phyloP scores from a whole-genome alignment of 768 basidiomycete genomes.

The Serendipita sp. region DNA sequence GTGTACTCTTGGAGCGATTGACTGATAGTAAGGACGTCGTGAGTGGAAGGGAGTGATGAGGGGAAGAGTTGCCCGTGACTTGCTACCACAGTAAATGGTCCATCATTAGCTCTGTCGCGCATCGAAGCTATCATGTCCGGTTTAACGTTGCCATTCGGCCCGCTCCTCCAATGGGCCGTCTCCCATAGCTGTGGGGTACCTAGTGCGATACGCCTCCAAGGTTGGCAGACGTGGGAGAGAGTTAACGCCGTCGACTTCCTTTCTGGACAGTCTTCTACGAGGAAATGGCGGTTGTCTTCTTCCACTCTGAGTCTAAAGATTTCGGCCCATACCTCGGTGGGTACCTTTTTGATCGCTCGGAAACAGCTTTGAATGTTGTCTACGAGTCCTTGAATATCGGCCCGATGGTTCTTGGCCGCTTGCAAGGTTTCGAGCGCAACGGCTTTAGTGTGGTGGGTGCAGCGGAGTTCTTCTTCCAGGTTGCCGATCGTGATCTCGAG shows the following conservation, averaged over 20 bases:
- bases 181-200: background rate
- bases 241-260: background rate
- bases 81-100: background rate
- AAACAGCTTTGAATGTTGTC: slow-evolving; percentile 4
- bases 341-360: background rate
- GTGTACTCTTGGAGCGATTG: background rate
- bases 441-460: background rate
- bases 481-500: background rate
- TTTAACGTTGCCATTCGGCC: background rate
- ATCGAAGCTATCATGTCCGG: background rate
- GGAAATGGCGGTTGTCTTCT: background rate
- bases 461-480: background rate
- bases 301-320: background rate
- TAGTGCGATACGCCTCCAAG: background rate
- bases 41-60: background rate
- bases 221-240: background rate
- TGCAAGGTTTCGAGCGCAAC: background rate
- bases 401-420: background rate
- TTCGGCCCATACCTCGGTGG: background rate
- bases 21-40: background rate
- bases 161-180: background rate
- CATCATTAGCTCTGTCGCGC: background rate
- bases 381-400: background rate
- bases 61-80: background rate
- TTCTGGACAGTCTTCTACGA: background rate